Conservation (phyloP, 2,329 filamentous ascomycete genomes). For the Reticulascus tulasneorum region DNA sequence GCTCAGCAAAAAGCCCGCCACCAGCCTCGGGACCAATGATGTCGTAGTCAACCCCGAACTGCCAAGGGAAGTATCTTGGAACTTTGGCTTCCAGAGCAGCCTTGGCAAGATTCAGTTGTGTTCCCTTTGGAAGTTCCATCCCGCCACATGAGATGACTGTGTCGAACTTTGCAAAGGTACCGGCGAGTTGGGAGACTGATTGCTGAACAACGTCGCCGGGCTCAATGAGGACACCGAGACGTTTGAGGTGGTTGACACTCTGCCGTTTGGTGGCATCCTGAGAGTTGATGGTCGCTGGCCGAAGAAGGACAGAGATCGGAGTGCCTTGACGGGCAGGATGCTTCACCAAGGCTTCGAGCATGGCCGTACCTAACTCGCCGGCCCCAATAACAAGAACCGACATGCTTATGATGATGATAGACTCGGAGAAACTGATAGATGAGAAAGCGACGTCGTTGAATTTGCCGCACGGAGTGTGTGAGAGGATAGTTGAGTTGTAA, state of each 20-base stretch:
- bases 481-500: too few species aligned
- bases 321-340: constrained; percentile 37
- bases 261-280: constrained; percentile 30
- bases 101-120: constrained; percentile 52
- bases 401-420: too few species aligned
- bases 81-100: constrained; percentile 50
- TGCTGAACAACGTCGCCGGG: constrained; percentile 39
- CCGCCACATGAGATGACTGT: constrained; percentile 59
- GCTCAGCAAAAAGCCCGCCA: constrained; percentile 66
- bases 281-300: constrained; percentile 40
- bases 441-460: too few species aligned
- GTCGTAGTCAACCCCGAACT: constrained; percentile 72
- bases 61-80: constrained; percentile 63
- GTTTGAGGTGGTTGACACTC: constrained; percentile 27
- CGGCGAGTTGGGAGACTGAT: constrained; percentile 31
- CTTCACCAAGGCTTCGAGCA: constrained; percentile 46
- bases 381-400: constrained; percentile 59
- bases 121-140: constrained; percentile 51
- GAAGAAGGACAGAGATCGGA: constrained; percentile 50
- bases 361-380: constrained; percentile 59
- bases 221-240: constrained; percentile 36
- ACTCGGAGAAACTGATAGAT: too few species aligned
- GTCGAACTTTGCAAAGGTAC: constrained; percentile 42
- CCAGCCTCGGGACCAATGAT: constrained; percentile 52
- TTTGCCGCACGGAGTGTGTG: too few species aligned